Percentiles rank a stretch among this genome's conserved stretches.
Evolutionary conservation across 2,329 filamentous ascomycete species (phyloP).

Genomic region (Diaporthe australafricana): DNA sequence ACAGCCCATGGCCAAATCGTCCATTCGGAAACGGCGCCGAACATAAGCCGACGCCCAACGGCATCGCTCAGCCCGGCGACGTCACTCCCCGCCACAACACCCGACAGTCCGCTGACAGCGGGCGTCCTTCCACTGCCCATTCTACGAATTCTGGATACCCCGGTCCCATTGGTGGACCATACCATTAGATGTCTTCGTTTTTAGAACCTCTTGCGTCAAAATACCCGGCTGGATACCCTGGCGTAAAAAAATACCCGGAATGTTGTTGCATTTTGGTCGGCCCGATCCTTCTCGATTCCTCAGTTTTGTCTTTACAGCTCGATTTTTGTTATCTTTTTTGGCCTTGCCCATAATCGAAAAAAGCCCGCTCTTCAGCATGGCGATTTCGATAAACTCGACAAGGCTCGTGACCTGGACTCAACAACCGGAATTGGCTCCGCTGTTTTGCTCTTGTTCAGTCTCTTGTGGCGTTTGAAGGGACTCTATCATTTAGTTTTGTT

Average conservation of each 20-base stretch:
- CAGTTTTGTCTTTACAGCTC: slow-evolving; percentile 46
- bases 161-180: slow-evolving; percentile 84
- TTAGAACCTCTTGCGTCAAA: slow-evolving; percentile 57
- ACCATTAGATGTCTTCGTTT: slow-evolving; percentile 75
- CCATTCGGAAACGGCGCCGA: slow-evolving; percentile 74
- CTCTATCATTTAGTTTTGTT: slow-evolving; percentile 28
- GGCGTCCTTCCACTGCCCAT: slow-evolving; percentile 93
- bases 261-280: slow-evolving; percentile 60
- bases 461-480: slow-evolving; percentile 24
- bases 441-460: slow-evolving; percentile 21
- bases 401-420: neutral
- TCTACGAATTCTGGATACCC: slow-evolving; percentile 97
- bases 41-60: slow-evolving; percentile 67
- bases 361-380: neutral
- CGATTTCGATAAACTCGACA: neutral
- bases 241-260: slow-evolving; percentile 67
- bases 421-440: slow-evolving; percentile 12
- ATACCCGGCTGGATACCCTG: slow-evolving; percentile 74
- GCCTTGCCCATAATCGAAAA: neutral
- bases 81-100: slow-evolving; percentile 85
- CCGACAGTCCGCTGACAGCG: slow-evolving; percentile 89
- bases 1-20: slow-evolving; percentile 74
- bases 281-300: slow-evolving; percentile 49
- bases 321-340: slow-evolving; percentile 40
- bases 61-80: slow-evolving; percentile 79